These are phyloP conservation scores for Pythium periplocum DNA, from an alignment of 352 stramenopile species.

Conservation along the genomic window DNA sequence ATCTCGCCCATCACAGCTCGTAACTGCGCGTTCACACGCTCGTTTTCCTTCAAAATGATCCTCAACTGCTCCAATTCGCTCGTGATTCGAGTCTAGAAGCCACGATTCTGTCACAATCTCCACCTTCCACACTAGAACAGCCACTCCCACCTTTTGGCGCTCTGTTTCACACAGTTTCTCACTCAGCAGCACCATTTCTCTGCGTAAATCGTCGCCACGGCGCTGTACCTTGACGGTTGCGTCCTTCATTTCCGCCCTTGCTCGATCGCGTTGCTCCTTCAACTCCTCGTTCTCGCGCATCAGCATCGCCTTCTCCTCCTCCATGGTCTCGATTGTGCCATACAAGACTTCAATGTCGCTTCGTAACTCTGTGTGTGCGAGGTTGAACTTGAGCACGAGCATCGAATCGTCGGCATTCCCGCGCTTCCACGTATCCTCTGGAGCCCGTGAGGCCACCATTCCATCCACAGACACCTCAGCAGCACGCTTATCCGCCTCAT, in stretches of 20 bases:
- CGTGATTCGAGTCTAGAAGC: no score
- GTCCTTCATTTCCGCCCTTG: constrained; percentile 3
- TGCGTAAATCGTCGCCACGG: no score
- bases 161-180: constrained; percentile 10
- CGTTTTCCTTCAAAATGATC: constrained; percentile 5
- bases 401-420: constrained; percentile 4
- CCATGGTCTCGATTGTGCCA: constrained; percentile 2
- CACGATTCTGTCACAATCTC: neutral
- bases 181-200: constrained; percentile 4
- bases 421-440: neutral
- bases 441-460: neutral
- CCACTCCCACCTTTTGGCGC: constrained; percentile 1
- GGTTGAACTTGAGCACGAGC: constrained; percentile 20
- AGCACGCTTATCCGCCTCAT: neutral
- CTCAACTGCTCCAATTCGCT: constrained; percentile 8
- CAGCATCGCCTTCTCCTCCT: constrained; percentile 2
- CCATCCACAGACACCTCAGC: neutral
- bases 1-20: neutral
- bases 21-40: neutral
- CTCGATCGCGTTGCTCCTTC: constrained; percentile 2
- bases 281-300: constrained; percentile 5
- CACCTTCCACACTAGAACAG: constrained; percentile 2
- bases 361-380: constrained; percentile 24
- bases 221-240: neutral
- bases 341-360: constrained; percentile 21